Percentiles rank a stretch among this genome's conserved stretches.
Evolutionary conservation across 805 yeast genomes (phyloP).

Genomic region (Kluyveromyces lactis): DNA sequence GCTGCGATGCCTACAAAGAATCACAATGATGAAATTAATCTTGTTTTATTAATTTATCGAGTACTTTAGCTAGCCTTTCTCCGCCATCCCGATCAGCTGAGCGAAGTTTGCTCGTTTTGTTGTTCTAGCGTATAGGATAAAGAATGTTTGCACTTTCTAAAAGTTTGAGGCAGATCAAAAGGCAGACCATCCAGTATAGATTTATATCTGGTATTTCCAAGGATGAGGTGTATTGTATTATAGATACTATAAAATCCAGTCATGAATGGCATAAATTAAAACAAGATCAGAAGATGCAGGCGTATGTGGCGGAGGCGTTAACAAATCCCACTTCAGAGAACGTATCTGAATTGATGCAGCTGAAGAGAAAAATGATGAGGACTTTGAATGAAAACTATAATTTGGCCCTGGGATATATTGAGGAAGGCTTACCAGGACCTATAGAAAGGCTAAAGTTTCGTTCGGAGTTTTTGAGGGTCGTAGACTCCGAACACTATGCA

Average conservation of each 20-base stretch:
- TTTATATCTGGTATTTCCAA: background rate
- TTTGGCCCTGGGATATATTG: background rate
- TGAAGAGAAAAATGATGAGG: constrained; percentile 1
- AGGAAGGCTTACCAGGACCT: background rate
- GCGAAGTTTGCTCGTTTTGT: too few relatives aligned
- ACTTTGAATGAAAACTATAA: background rate
- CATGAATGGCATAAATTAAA: background rate
- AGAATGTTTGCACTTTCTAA: too few relatives aligned
- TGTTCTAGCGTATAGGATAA: too few relatives aligned
- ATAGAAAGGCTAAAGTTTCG: constrained; percentile 1
- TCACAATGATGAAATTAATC: too few relatives aligned
- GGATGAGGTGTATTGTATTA: background rate
- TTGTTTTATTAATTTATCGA: too few relatives aligned
- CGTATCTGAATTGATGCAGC: background rate
- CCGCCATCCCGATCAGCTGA: too few relatives aligned
- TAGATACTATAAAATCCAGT: background rate
- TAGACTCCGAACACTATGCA: constrained; percentile 10
- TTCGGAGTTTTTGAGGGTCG: constrained; percentile 7
- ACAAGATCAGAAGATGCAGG: background rate
- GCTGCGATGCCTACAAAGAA: too few relatives aligned
- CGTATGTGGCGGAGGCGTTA: background rate
- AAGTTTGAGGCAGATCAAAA: too few relatives aligned
- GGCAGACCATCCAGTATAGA: background rate
- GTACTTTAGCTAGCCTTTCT: too few relatives aligned
- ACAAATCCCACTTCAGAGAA: background rate